Evolutionary conservation across 169 alveolate genomes (phyloP).

Genomic region (Plasmodium sp.): DNA sequence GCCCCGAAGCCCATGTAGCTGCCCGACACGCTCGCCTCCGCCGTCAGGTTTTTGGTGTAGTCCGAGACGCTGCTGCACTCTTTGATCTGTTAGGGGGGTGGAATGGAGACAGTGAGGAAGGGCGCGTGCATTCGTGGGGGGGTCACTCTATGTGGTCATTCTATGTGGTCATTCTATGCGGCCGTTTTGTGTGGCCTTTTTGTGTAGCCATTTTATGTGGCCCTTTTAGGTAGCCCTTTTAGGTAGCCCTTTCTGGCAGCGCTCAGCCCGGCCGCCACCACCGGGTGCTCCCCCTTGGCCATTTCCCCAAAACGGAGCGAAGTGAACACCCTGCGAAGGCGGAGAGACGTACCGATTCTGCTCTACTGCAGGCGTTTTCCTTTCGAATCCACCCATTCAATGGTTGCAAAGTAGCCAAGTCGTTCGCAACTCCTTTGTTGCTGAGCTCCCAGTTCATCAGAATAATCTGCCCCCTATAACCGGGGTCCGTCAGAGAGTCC

Average conservation of each 20-base stretch:
- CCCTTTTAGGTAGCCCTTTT: too few relatives aligned
- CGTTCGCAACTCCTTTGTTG: conserved; percentile 78
- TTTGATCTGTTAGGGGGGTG: conserved; percentile 13
- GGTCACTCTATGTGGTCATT: not conserved
- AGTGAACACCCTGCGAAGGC: not conserved
- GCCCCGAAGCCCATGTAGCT: conserved; percentile 78
- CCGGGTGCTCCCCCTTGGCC: not conserved
- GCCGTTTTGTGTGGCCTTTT: not conserved
- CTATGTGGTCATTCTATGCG: not conserved
- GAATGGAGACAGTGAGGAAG: not conserved
- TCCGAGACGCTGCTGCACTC: conserved; percentile 75
- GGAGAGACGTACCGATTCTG: conserved; percentile 77
- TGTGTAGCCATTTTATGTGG: not conserved
- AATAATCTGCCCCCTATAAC: conserved; percentile 76
- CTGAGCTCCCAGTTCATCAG: conserved; percentile 73
- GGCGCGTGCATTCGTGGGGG: not conserved
- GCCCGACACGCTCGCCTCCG: conserved; percentile 84
- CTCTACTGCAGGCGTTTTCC: conserved; percentile 87
- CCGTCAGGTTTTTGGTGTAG: conserved; percentile 82
- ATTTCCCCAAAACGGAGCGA: not conserved
- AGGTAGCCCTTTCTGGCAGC: not conserved
- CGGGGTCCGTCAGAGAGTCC: conserved; percentile 80
- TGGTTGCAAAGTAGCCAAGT: conserved; percentile 83
- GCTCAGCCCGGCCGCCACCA: not conserved
- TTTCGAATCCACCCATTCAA: conserved; percentile 86